Evolutionary conservation across 1,284 basidiomycete genomes (phyloP), one percentile per base, ranked within the genome.

Genomic region (Dichomitus squalens): DNA sequence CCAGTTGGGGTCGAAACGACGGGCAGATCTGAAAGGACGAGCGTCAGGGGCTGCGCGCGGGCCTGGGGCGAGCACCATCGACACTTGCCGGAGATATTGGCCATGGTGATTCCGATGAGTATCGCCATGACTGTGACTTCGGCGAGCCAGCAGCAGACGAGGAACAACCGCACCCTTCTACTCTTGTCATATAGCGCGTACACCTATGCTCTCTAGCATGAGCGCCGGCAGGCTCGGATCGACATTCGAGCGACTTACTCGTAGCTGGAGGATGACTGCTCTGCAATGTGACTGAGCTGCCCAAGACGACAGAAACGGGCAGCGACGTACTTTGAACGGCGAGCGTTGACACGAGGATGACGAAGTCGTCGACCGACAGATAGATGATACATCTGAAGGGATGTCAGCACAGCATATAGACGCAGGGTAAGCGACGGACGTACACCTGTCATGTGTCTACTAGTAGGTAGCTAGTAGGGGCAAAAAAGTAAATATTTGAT

Each of bases 111-210:
- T 35, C 33, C 68, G 7, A 68, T 49, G 11, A 70, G 49, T 21
- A 63, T 29, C 16, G 50, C 59, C 69, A 70, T 71, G 2, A 55
- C 57, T 12, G 41, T 39, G 20, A 64, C 23, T 43, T 70, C 69
- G 3, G 64, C 11, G 21, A 51, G 34, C 41, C 61, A 66, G 21
- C 63, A 23, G 20, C 49, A 40, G 9, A 64, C 25, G 9, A 71
- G 59, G 41, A 64, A 52, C 4, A 47, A 39, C 5, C 63, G 53
- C 4, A 70, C 52, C 25, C 44, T 61, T 21, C 49, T 53, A 27
- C 57, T 68, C 33, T 60, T 55, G 11, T 59, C 54, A 46, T 70
- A 70, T 1, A 70, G 57, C 7, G 67, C 69, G 54, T 69, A 70
- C 14, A 69, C 68, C 70, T 70, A 6, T 20, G 6, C 2, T 20